Base-by-base conservation (phyloP, 2,329 filamentous ascomycete species). In the Xylariaceae sp. region DNA sequence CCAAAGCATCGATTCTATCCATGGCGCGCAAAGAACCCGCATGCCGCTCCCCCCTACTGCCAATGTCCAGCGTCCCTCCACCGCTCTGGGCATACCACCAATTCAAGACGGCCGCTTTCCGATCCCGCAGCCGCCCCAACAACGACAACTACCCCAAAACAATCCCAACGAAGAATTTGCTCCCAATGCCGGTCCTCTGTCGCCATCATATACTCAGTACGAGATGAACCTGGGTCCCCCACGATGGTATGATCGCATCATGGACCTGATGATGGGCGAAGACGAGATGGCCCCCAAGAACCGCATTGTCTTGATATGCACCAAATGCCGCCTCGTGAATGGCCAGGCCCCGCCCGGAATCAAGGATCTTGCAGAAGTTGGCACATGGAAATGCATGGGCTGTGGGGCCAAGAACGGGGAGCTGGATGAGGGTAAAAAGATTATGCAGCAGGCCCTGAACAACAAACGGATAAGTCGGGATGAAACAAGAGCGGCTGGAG, bases 231-330 rank as follows among this genome's bases (percentile, higher is more conserved):
- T 54, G 3, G 61, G 58, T 10, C 55, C 54, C 7, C 71, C 82
- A 14, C 83, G 86, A 61, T 98, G 93, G 93, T 98, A 97, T 67
- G 93, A 98, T 64, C 82, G 92, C 45, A 83, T 98, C 42, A 74
- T 98, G 46, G 93, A 98, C 60, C 80, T 95, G 0, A 80, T 98
- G 21, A 77, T 98, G 0, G 93, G 93, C 40, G 93, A 98, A 62
- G 93, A 98, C 60, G 93, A 98, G 67, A 94, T 88, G 4, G 83
- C 87, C 11, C 81, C 92, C 2, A 94, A 90, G 71, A 97, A 97
- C 66, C 83, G 93, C 16, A 81, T 95, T 47, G 92, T 83, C 6
- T 73, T 98, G 53, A 88, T 98, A 44, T 98, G 93, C 68, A 67
- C 73, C 23, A 74, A 78, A 32, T 98, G 93, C 64, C 78, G 88